Evolutionary conservation across 2,329 filamentous ascomycete species (phyloP).

Genomic region (Scedosporium dehoogii): DNA sequence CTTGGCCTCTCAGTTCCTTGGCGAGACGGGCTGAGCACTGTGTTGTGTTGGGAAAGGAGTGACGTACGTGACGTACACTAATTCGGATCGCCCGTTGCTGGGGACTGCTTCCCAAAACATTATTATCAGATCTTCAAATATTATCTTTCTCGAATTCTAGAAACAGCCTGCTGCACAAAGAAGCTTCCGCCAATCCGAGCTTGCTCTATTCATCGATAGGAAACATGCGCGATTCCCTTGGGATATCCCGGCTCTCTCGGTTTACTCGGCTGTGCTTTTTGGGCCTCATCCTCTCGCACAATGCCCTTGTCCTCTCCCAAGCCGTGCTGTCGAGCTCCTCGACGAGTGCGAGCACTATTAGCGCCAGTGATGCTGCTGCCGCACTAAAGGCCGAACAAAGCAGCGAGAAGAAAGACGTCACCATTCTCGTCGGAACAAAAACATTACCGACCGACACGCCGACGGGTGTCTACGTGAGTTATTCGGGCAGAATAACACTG

Average conservation of each 20-base stretch:
- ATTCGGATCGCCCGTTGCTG: background rate
- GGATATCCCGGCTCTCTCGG: background rate
- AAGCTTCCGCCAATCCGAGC: background rate
- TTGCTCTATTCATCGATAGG: background rate
- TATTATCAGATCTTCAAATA: background rate
- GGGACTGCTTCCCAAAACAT: background rate
- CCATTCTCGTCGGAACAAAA: slow-evolving; percentile 26
- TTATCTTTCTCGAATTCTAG: too few species aligned
- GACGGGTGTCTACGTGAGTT: slow-evolving; percentile 34
- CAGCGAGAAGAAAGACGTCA: slow-evolving; percentile 15
- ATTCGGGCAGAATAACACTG: slow-evolving; percentile 31
- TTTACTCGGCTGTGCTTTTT: background rate
- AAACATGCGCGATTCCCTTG: background rate
- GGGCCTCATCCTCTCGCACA: background rate
- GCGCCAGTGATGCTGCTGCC: background rate
- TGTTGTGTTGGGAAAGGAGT: background rate
- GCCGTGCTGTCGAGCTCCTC: background rate
- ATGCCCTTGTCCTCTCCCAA: background rate
- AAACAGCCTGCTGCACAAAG: background rate
- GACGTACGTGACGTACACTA: background rate
- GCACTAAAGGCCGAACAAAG: background rate
- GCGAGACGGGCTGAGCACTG: background rate
- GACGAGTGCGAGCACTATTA: slow-evolving; percentile 1
- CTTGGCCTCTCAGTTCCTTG: background rate
- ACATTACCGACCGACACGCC: slow-evolving; percentile 28